phyloP scores from a whole-genome alignment of 306 rosid genomes.

The Quercus berberidifolia region DNA sequence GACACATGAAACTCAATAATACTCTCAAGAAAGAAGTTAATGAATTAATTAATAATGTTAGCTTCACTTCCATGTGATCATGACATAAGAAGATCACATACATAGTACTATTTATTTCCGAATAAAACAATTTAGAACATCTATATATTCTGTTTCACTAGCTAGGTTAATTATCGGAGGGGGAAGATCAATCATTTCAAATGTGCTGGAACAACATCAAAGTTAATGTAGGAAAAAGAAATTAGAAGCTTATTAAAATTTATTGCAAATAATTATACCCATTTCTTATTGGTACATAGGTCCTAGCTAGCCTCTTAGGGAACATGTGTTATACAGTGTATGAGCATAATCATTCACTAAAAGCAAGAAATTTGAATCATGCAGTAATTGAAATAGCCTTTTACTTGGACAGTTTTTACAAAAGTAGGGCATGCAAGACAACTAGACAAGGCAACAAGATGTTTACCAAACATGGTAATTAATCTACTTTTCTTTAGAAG shows the following conservation, averaged over 20 bases:
- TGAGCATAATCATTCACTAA: no score
- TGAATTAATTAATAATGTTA: neutral
- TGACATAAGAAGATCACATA: neutral
- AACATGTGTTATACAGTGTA: neutral
- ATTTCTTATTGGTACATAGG: neutral
- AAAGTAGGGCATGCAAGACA: neutral
- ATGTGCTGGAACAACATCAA: neutral
- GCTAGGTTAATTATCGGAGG: no score
- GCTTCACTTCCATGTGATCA: neutral
- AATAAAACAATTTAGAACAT: no score
- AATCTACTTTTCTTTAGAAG: neutral
- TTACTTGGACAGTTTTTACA: neutral
- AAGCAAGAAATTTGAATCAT: no score
- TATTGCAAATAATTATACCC: neutral
- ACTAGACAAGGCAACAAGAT: neutral
- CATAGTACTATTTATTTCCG: no score
- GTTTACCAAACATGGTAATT: neutral
- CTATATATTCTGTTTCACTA: no score
- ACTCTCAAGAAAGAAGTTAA: neutral
- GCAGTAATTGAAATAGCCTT: neutral
- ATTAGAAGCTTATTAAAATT: neutral
- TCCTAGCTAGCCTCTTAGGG: neutral
- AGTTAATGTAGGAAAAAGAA: neutral
- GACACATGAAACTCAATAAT: neutral
- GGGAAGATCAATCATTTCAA: no score